Percentiles rank a stretch among this genome's conserved stretches.
Conservation (phyloP, 2,329 filamentous ascomycete species). For the Xylaria sp. region DNA sequence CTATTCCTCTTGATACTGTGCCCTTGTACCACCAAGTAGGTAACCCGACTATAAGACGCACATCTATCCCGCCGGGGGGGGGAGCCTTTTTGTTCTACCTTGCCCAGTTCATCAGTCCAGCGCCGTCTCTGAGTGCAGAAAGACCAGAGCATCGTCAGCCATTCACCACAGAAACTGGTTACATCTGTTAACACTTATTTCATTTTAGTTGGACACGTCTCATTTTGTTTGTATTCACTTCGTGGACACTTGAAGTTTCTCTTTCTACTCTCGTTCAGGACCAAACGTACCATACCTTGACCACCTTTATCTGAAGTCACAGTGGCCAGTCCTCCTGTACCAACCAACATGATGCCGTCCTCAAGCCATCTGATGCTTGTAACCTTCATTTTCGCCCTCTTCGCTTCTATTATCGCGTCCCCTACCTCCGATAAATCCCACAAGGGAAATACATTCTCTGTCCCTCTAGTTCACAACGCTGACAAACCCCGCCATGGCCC, state of each 20-base stretch:
- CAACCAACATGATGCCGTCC: constrained; percentile 29
- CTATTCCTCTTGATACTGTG: neutral
- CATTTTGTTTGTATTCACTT: constrained; percentile 3
- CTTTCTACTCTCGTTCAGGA: neutral
- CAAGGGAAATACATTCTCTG: constrained; percentile 33
- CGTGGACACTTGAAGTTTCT: neutral
- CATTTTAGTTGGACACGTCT: neutral
- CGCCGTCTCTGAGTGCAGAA: neutral
- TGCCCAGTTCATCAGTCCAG: neutral
- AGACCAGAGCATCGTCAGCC: neutral
- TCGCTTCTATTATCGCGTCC: constrained; percentile 26
- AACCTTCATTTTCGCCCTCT: constrained; percentile 31
- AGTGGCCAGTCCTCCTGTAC: neutral
- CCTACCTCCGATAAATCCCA: constrained; percentile 10
- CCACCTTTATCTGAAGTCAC: neutral
- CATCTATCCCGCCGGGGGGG: neutral
- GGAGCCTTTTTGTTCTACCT: neutral
- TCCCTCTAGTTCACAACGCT: constrained; percentile 36
- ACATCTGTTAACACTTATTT: neutral
- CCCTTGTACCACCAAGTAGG: neutral
- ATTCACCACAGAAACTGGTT: neutral
- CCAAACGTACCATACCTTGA: neutral
- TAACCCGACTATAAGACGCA: constrained; percentile 10
- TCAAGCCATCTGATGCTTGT: constrained; percentile 27
- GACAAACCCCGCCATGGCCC: constrained; percentile 37